Evolutionary conservation across 768 basidiomycete genomes (phyloP).

Genomic region (Kwoniella mangroviensis): DNA sequence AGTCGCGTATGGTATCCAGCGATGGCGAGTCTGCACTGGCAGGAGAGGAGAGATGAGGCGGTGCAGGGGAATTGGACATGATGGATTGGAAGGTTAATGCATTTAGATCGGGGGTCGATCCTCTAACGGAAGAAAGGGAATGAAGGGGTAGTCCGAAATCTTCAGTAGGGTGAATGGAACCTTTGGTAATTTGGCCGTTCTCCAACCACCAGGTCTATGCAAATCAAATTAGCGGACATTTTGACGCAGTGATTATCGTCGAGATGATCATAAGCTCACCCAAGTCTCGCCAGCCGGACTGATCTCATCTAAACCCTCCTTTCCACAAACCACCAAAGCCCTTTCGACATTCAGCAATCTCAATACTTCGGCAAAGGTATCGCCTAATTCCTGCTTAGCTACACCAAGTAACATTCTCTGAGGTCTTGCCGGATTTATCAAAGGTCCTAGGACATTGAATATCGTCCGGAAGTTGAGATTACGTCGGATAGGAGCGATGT

Average conservation of each 20-base stretch:
- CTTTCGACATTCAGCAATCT: slow-evolving; percentile 74
- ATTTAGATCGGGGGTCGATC: slow-evolving; percentile 79
- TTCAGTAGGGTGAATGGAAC: slow-evolving; percentile 66
- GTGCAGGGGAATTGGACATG: slow-evolving; percentile 62
- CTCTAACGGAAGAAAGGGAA: slow-evolving; percentile 70
- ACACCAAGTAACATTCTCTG: slow-evolving; percentile 90
- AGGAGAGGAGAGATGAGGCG: slow-evolving; percentile 48
- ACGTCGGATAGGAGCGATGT: slow-evolving; percentile 81
- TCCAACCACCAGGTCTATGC: slow-evolving; percentile 69
- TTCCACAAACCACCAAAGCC: slow-evolving; percentile 91
- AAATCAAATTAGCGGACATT: background rate
- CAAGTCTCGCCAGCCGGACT: slow-evolving; percentile 88
- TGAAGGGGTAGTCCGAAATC: slow-evolving; percentile 78
- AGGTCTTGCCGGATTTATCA: slow-evolving; percentile 88
- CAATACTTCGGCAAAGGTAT: slow-evolving; percentile 77
- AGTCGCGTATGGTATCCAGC: slow-evolving; percentile 74
- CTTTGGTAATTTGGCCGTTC: slow-evolving; percentile 67
- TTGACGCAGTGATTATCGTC: background rate
- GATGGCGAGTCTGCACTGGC: slow-evolving; percentile 48
- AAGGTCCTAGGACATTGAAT: slow-evolving; percentile 92
- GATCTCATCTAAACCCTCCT: slow-evolving; percentile 91
- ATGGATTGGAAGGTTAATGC: slow-evolving; percentile 72
- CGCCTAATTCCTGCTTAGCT: slow-evolving; percentile 77
- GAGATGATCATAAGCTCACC: slow-evolving; percentile 61
- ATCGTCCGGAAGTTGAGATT: slow-evolving; percentile 91